Percentiles rank a stretch among this genome's conserved stretches.
Evolutionary conservation across 306 rosid genomes (phyloP).

Genomic region (Amphicarpaea edgeworthii): DNA sequence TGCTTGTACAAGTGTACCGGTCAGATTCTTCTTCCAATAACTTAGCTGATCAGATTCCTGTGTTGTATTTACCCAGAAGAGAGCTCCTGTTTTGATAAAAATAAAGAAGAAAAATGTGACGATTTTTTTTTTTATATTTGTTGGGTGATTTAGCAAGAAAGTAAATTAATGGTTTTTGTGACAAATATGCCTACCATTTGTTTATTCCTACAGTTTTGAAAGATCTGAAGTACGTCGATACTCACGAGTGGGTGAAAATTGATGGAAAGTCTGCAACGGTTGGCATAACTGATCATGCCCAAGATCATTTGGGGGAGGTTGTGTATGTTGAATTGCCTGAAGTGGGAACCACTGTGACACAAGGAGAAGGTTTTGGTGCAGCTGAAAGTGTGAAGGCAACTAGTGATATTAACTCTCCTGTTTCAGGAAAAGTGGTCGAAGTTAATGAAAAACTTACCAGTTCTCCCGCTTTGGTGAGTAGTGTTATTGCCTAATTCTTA

Average conservation of each 20-base stretch:
- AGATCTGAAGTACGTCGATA: slow-evolving; percentile 73
- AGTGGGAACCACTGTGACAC: slow-evolving; percentile 64
- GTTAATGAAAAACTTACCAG: slow-evolving; percentile 72
- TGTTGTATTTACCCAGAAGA: too few species aligned
- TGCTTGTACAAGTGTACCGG: not conserved
- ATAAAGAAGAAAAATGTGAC: too few species aligned
- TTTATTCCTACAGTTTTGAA: slow-evolving; percentile 67
- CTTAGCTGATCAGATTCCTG: slow-evolving; percentile 6
- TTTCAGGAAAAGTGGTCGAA: slow-evolving; percentile 81
- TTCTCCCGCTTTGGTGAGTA: slow-evolving; percentile 92
- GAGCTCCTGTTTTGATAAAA: too few species aligned
- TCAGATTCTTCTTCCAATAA: slow-evolving; percentile 22
- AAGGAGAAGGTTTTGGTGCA: slow-evolving; percentile 84
- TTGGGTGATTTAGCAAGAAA: slow-evolving; percentile 16
- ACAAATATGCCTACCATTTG: slow-evolving; percentile 7
- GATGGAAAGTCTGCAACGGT: slow-evolving; percentile 78
- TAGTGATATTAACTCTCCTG: slow-evolving; percentile 87
- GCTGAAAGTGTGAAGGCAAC: slow-evolving; percentile 98
- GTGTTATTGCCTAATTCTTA: slow-evolving; percentile 43
- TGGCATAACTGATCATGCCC: slow-evolving; percentile 95
- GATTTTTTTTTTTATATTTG: too few species aligned
- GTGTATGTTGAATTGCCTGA: slow-evolving; percentile 93
- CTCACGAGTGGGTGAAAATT: slow-evolving; percentile 93
- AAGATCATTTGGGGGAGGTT: slow-evolving; percentile 97
- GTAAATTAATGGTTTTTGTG: slow-evolving; percentile 15